Base-by-base conservation (phyloP, 2,329 filamentous ascomycete genomes). In the Diaporthe australafricana region DNA sequence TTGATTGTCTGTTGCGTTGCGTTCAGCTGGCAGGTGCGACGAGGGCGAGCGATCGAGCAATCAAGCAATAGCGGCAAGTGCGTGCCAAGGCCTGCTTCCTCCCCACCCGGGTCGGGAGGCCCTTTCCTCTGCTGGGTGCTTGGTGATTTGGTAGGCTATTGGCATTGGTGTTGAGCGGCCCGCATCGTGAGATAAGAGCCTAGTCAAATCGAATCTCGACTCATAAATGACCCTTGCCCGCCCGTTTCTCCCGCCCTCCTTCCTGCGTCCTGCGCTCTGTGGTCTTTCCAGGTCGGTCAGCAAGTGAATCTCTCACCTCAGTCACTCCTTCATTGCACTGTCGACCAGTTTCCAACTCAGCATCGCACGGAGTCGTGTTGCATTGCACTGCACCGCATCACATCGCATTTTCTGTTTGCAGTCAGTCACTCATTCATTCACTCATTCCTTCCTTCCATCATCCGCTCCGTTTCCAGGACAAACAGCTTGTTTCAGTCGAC, bases 101-200 rank as follows among this genome's bases (percentile, higher is more conserved):
- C 56, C 56, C 25, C 56, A 48, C 60, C 60, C n/a, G 50, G 60
- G 45, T 65, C 60, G 60, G 60, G 60, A 65, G 60, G 60, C 30
- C 60, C 60, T 65, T 65, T 45, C 30, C 42, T 65, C 60, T 12
- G 60, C 38, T 38, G 30, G 60, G 45, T 38, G 60, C 38, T 40
- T 40, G 38, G 9, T 40, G n/a, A n/a, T n/a, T n/a, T n/a, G n/a
- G n/a, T n/a, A n/a, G n/a, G n/a, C n/a, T n/a, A n/a, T n/a, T n/a
- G n/a, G n/a, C n/a, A 16, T 11, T 50, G 45, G 60, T 45, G 60
- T 27, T 50, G 60, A 27, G 38, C 60, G 45, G 60, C 27, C 60
- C 60, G 60, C 60, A 65, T 65, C 60, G 60, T 65, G 60, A 65
- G 60, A 65, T 65, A 65, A 65, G 60, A 65, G 60, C 50, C 45